Percentiles rank a stretch among this genome's conserved stretches.
These are phyloP conservation scores for Chlorella sp. DNA, from an alignment of 139 green algal genomes.

Conservation along the genomic window DNA sequence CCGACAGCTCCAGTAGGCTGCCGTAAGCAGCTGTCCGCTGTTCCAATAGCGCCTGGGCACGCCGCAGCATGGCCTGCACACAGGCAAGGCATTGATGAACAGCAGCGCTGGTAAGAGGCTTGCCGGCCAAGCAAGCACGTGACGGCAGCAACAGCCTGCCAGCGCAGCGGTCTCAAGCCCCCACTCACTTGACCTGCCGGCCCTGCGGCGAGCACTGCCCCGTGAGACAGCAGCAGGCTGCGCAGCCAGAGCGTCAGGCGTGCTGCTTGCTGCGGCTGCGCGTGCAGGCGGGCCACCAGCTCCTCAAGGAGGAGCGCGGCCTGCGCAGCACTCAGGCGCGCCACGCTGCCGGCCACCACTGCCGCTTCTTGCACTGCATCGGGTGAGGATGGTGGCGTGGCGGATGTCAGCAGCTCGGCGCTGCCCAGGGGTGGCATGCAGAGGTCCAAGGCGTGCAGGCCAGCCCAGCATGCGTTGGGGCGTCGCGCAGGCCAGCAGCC, in stretches of 20 bases:
- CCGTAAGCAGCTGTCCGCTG: background rate
- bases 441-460: too few species aligned
- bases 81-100: too few species aligned
- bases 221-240: slow-evolving; percentile 1
- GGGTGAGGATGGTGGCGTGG: background rate
- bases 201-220: background rate
- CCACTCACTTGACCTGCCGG: background rate
- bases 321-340: background rate
- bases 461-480: too few species aligned
- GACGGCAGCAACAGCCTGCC: too few species aligned
- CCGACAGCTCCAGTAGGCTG: slow-evolving; percentile 1
- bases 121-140: background rate
- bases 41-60: background rate
- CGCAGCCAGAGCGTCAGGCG: slow-evolving; percentile 5
- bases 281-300: background rate
- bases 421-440: too few species aligned
- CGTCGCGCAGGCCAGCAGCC: too few species aligned
- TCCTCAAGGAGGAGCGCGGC: background rate
- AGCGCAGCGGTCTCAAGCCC: background rate
- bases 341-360: background rate
- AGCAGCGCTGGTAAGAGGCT: background rate
- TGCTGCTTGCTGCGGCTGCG: background rate
- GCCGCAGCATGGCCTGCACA: background rate
- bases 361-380: background rate
- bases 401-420: too few species aligned